phyloP scores from a whole-genome alignment of 2,329 filamentous ascomycete species.

The Cadophora malorum region DNA sequence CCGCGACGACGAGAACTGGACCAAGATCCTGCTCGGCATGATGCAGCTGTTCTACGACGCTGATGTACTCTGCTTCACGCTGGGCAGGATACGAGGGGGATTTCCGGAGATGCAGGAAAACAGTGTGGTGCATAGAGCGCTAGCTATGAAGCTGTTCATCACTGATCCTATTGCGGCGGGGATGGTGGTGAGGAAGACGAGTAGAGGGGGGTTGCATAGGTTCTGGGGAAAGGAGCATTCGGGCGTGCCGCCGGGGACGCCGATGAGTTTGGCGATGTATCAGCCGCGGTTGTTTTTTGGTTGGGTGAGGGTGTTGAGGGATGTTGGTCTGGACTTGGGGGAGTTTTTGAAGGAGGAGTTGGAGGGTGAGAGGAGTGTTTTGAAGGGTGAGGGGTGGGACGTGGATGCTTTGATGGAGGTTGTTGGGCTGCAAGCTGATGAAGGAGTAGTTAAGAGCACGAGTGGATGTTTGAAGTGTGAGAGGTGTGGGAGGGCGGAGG shows the following conservation, averaged over 20 bases:
- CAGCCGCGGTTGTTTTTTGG: conserved; percentile 15
- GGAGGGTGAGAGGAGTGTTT: not conserved
- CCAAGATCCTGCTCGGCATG: not conserved
- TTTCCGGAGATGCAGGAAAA: not conserved
- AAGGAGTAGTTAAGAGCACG: too few species aligned
- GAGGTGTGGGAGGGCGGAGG: conserved; percentile 17
- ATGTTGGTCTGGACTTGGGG: conserved; percentile 9
- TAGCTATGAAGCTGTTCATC: conserved; percentile 11
- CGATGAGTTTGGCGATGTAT: conserved; percentile 24
- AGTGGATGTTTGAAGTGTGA: conserved; percentile 6
- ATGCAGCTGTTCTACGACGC: conserved; percentile 8
- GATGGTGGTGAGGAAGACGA: conserved; percentile 21
- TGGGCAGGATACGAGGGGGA: not conserved
- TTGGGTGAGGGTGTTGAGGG: conserved; percentile 17
- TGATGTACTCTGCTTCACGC: not conserved
- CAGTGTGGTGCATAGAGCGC: conserved; percentile 15
- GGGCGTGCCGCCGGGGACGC: conserved; percentile 5
- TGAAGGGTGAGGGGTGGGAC: conserved; percentile 19
- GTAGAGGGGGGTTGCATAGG: conserved; percentile 15
- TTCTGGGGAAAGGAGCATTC: not conserved
- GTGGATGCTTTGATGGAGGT: not conserved
- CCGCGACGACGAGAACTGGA: not conserved
- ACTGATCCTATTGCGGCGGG: conserved; percentile 1
- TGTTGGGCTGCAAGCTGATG: not conserved
- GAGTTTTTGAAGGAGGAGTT: conserved; percentile 23